phyloP scores from a whole-genome alignment of 2,329 filamentous ascomycete genomes.

The Colletotrichum sp. region DNA sequence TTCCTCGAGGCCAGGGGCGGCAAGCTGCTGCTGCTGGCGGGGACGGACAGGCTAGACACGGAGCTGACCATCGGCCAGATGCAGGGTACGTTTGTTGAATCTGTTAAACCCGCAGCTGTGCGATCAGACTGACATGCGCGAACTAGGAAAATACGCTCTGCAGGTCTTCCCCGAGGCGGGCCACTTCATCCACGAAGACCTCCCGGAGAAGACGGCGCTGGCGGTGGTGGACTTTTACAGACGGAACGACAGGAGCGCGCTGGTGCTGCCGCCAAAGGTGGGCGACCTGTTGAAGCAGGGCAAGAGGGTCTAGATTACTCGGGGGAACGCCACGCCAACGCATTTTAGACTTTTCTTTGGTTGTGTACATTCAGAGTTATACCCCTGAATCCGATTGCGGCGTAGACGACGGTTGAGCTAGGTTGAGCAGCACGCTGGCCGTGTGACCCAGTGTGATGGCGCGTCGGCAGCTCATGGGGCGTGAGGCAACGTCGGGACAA shows the following conservation, averaged over 20 bases:
- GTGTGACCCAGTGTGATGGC: background rate
- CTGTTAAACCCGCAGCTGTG: too few relatives aligned
- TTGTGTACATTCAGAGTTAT: background rate
- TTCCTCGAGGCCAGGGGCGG: constrained; percentile 83
- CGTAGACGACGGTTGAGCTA: background rate
- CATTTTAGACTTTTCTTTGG: background rate
- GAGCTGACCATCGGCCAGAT: constrained; percentile 96
- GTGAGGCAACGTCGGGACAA: background rate
- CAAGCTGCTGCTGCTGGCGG: constrained; percentile 84
- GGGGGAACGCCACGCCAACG: background rate
- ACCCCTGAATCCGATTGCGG: background rate
- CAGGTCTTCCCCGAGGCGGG: constrained; percentile 94
- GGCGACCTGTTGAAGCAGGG: constrained; percentile 71
- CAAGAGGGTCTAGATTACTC: constrained; percentile 53
- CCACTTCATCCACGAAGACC: constrained; percentile 96
- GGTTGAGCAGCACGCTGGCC: background rate
- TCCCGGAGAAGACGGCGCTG: constrained; percentile 86
- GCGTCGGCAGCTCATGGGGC: background rate
- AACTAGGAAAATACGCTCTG: constrained; percentile 85
- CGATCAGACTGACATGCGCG: background rate
- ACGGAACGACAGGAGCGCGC: constrained; percentile 82
- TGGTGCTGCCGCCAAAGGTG: constrained; percentile 93
- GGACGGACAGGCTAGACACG: constrained; percentile 88
- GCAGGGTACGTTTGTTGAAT: constrained; percentile 69
- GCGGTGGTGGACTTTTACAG: constrained; percentile 89